Percentiles rank a stretch among this genome's conserved stretches.
Conservation (phyloP, 228 moss, liverwort and hornwort genomes). For the Sphagnum fallax region DNA sequence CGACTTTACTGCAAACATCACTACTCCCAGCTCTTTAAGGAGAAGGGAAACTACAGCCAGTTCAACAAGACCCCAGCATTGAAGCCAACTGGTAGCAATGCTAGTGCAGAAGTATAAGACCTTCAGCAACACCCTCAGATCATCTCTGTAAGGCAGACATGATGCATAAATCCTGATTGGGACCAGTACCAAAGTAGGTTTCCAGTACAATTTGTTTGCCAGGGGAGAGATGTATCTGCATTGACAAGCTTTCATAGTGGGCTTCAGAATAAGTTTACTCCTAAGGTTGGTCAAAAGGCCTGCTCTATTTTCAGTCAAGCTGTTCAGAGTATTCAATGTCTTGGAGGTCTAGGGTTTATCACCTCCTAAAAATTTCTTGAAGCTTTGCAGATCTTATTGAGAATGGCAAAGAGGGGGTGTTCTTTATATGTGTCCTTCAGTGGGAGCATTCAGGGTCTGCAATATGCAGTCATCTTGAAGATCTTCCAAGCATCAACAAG, state of each 20-base stretch:
- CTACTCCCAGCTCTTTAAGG: constrained; percentile 94
- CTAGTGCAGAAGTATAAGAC: constrained; percentile 39
- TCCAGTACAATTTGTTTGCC: constrained; percentile 41
- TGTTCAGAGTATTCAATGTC: constrained; percentile 12
- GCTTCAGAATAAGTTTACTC: constrained; percentile 30
- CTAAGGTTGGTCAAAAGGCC: constrained; percentile 24
- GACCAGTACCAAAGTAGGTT: constrained; percentile 23
- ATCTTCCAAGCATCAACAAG: constrained; percentile 27
- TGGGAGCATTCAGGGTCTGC: constrained; percentile 30
- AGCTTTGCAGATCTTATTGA: constrained; percentile 36
- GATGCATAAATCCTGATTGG: constrained; percentile 37
- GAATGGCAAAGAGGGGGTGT: constrained; percentile 31
- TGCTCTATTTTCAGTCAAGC: constrained; percentile 21
- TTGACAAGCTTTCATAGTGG: constrained; percentile 25
- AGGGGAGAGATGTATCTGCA: constrained; percentile 26
- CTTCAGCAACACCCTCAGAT: constrained; percentile 14
- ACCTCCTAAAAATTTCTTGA: constrained; percentile 29
- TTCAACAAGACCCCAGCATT: constrained; percentile 73
- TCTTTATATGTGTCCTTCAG: constrained; percentile 29
- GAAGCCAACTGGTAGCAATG: constrained; percentile 59
- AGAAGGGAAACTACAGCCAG: constrained; percentile 95
- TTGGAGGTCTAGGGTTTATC: constrained; percentile 37
- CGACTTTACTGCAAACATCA: constrained; percentile 96
- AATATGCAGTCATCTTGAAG: constrained; percentile 20
- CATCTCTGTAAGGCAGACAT: constrained; percentile 21